Base-by-base conservation (phyloP, 1,284 basidiomycete genomes). In the Moesziomyces globuligerus region DNA sequence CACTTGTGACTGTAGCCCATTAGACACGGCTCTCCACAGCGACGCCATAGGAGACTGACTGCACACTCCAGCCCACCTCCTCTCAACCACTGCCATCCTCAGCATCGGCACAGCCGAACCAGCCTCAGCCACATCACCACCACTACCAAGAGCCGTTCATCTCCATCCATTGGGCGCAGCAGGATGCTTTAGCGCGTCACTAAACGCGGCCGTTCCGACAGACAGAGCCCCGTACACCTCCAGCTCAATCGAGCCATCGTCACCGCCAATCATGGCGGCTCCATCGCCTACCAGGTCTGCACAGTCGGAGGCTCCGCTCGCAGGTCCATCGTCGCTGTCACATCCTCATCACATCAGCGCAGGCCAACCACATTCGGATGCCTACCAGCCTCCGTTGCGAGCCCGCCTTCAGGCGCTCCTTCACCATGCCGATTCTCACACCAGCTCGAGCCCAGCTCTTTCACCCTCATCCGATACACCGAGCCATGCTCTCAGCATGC, bases 331-430 rank as follows among this genome's bases (percentile, higher is more conserved):
- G 5, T 48, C 62, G 1, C 40, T 55, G 13, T 47, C 55, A 4
- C 23, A 28, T 15, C 39, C 43, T 1, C 34, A 26, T 39, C 41
- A 44, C 46, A 21, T 25, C 11, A 42, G 57, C 18, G 40, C 38
- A 5, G 8, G 13, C 4, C 29, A 20, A 11, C 40, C 26, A 26
- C 53, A 44, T 11, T 28, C 38, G 11, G 39, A 39, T n/a, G 32
- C 15, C 15, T 48, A 60, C n/a, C 56, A 54, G 11, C 55, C 64
- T 36, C 56, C 48, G 23, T 34, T 66, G 23, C 64, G 56, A 6
- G 56, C 64, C 21, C 51, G 64, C 3, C 37, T 66, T 7, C 64
- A 66, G 11, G 64, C 56, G 42, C 52, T 66, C 9, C 56, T 66
- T 4, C 64, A 66, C 40, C 62, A 66, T 21, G 32, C 48, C 18